Conservation (phyloP, 1,284 basidiomycete species). For the Microbotryum scabiosae region DNA sequence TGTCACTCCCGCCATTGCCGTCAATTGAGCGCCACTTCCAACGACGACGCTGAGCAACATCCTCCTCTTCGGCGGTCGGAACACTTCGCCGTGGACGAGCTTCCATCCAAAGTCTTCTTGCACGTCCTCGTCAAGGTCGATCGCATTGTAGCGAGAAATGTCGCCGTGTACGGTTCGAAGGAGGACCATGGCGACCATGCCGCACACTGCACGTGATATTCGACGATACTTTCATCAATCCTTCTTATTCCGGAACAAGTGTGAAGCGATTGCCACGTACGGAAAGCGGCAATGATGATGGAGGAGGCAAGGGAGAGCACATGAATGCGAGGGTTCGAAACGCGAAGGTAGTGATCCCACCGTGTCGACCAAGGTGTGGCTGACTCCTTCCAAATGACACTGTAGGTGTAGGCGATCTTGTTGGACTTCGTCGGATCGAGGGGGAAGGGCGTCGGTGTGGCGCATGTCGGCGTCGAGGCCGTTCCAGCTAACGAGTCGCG, state of each 20-base stretch:
- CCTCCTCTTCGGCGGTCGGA: slow-evolving; percentile 70
- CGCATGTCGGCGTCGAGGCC: slow-evolving; percentile 13
- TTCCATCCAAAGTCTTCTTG: slow-evolving; percentile 99
- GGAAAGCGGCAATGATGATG: slow-evolving; percentile 78
- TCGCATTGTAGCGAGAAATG: slow-evolving; percentile 87
- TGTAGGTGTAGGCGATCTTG: slow-evolving; percentile 79
- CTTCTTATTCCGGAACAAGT: slow-evolving; percentile 25
- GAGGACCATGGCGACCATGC: slow-evolving; percentile 82
- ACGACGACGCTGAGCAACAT: slow-evolving; percentile 75
- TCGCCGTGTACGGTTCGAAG: slow-evolving; percentile 79
- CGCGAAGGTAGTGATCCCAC: slow-evolving; percentile 88
- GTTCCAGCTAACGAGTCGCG: slow-evolving; percentile 17
- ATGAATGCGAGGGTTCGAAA: slow-evolving; percentile 49
- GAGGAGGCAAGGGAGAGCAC: slow-evolving; percentile 91
- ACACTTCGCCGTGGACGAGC: slow-evolving; percentile 90
- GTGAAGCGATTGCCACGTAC: slow-evolving; percentile 49
- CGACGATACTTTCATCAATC: not conserved
- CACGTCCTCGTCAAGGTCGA: slow-evolving; percentile 29
- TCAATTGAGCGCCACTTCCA: slow-evolving; percentile 84
- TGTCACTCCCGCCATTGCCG: slow-evolving; percentile 80
- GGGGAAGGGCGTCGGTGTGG: slow-evolving; percentile 45
- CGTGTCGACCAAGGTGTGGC: slow-evolving; percentile 63
- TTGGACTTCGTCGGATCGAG: slow-evolving; percentile 58
- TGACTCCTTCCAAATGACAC: slow-evolving; percentile 60
- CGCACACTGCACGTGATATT: slow-evolving; percentile 17